Evolutionary conservation across 1,284 basidiomycete genomes (phyloP).

Genomic region (Melampsora medusae): DNA sequence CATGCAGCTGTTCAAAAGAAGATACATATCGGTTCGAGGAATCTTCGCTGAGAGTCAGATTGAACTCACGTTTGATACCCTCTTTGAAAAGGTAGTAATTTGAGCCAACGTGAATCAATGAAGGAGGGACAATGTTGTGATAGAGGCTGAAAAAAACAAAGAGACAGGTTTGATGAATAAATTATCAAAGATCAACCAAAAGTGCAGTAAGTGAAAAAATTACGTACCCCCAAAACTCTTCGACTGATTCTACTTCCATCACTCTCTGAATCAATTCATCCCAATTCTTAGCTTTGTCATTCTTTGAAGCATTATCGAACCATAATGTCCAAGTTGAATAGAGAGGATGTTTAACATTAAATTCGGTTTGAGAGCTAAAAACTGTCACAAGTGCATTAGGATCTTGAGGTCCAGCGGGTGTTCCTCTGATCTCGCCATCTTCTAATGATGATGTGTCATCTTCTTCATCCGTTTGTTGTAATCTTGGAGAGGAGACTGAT

Average conservation of each 20-base stretch:
- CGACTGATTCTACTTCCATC: constrained; percentile 86
- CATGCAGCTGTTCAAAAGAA: constrained; percentile 51
- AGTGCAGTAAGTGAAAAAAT: constrained; percentile 1
- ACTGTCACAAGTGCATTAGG: constrained; percentile 80
- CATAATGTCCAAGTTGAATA: constrained; percentile 93
- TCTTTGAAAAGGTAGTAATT: constrained; percentile 98
- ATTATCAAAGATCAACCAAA: neutral
- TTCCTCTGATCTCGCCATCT: constrained; percentile 51
- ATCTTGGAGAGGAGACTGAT: constrained; percentile 30
- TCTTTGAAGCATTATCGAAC: constrained; percentile 77
- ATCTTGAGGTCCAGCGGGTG: constrained; percentile 63
- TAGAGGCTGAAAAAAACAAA: constrained; percentile 65
- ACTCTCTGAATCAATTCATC: constrained; percentile 96
- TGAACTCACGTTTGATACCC: constrained; percentile 50
- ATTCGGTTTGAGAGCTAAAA: constrained; percentile 80
- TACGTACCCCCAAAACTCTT: constrained; percentile 92
- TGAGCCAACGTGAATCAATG: constrained; percentile 84
- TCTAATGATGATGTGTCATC: constrained; percentile 44
- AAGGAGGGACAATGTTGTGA: constrained; percentile 98
- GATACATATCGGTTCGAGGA: neutral
- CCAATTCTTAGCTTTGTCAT: constrained; percentile 73
- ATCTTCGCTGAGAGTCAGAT: neutral
- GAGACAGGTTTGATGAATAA: constrained; percentile 12
- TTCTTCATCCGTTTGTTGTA: constrained; percentile 38
- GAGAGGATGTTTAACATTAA: constrained; percentile 93